phyloP scores from a whole-genome alignment of 164 flowering plant species.

The Vitis rupestris region DNA sequence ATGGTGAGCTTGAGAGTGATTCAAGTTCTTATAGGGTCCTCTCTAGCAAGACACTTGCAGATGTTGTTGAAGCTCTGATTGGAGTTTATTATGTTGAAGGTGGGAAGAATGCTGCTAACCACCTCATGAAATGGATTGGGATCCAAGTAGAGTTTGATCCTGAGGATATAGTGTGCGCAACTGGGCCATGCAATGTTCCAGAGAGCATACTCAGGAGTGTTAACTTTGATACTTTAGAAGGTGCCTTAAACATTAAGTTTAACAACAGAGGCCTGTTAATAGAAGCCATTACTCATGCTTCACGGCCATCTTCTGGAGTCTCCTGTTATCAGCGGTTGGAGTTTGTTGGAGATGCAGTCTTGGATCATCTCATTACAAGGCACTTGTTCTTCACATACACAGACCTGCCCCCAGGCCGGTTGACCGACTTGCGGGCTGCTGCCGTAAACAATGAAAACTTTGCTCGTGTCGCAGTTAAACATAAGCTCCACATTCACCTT shows the following conservation, averaged over 20 bases:
- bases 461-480: conserved; percentile 97
- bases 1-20: conserved; percentile 94
- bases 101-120: conserved; percentile 85
- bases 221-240: conserved; percentile 73
- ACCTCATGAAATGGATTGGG: conserved; percentile 95
- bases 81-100: conserved; percentile 98
- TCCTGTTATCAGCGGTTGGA: conserved; percentile 96
- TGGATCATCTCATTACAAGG: conserved; percentile 94
- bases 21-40: conserved; percentile 92
- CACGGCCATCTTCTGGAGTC: conserved; percentile 94
- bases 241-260: conserved; percentile 64
- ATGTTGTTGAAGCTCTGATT: conserved; percentile 96
- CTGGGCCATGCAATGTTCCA: conserved; percentile 47
- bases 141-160: conserved; percentile 79
- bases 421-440: conserved; percentile 97
- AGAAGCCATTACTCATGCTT: conserved; percentile 98
- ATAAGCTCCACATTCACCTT: conserved; percentile 84
- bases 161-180: conserved; percentile 38
- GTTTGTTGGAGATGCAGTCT: conserved; percentile 98
- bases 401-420: conserved; percentile 93
- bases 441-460: conserved; percentile 99
- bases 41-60: conserved; percentile 96
- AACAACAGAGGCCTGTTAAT: conserved; percentile 62
- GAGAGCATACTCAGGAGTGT: conserved; percentile 76
- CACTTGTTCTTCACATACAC: conserved; percentile 91